Percentiles rank a stretch among this genome's conserved stretches.
Conservation (phyloP, 2,329 filamentous ascomycete species). For the Helminthosporium solani region DNA sequence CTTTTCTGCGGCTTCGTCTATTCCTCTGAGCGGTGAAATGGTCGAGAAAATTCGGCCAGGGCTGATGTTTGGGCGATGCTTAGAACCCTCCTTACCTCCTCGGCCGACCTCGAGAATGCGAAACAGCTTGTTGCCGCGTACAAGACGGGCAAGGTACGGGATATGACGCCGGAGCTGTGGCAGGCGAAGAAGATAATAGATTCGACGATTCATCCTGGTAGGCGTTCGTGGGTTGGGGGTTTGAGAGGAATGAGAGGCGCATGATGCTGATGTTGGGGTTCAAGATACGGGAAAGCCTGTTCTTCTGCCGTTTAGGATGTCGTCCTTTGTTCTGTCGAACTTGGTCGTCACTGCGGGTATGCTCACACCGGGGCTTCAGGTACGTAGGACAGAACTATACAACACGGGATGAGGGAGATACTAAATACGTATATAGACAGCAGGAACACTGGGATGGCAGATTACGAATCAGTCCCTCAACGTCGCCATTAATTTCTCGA, state of each 20-base stretch:
- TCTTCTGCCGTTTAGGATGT: constrained; percentile 96
- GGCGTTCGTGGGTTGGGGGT: constrained; percentile 21
- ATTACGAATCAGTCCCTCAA: constrained; percentile 96
- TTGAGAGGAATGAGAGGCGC: not conserved
- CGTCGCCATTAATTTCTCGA: constrained; percentile 95
- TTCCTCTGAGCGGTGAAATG: not conserved
- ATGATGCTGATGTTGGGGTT: constrained; percentile 16
- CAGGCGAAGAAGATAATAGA: constrained; percentile 95
- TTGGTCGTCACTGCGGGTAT: constrained; percentile 93
- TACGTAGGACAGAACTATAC: constrained; percentile 42
- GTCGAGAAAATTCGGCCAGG: not conserved
- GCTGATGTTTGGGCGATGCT: constrained; percentile 17
- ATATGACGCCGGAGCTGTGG: constrained; percentile 92
- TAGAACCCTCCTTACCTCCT: constrained; percentile 84
- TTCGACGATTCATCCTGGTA: constrained; percentile 93
- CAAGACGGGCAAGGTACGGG: constrained; percentile 75
- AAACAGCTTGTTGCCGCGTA: constrained; percentile 80
- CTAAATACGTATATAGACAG: constrained; percentile 59
- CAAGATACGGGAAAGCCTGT: constrained; percentile 90
- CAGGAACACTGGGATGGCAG: constrained; percentile 90
- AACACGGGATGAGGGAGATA: constrained; percentile 2
- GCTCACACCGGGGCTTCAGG: constrained; percentile 83
- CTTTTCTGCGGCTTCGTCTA: no score
- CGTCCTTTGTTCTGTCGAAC: constrained; percentile 89
- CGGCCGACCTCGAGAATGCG: constrained; percentile 76